Percentiles rank a stretch among this genome's conserved stretches.
Conservation (phyloP, 768 basidiomycete genomes). For the Kwoniella bestiolae region DNA sequence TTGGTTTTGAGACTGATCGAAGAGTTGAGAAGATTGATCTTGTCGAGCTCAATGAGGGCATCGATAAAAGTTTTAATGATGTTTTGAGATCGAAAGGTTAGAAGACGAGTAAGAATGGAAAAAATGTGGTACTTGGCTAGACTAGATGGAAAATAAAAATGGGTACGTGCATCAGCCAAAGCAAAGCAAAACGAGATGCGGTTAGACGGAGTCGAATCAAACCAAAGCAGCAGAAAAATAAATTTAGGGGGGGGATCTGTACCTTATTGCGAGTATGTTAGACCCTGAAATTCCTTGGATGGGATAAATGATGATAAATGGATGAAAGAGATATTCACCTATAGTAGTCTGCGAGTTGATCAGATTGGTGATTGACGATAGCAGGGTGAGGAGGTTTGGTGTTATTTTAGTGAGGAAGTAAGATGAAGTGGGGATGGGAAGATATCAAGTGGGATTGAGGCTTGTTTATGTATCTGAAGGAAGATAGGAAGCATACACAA, state of each 20-base stretch:
- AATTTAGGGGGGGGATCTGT: constrained; percentile 1
- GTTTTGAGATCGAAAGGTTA: constrained; percentile 1
- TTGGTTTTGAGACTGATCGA: constrained; percentile 12
- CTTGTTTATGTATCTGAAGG: constrained; percentile 1
- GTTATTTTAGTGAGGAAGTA: neutral
- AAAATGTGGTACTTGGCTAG: constrained; percentile 4
- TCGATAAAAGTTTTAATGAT: constrained; percentile 20
- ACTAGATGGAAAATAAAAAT: neutral
- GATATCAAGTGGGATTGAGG: neutral
- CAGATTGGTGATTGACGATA: neutral
- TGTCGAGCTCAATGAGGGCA: constrained; percentile 27
- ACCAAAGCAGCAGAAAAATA: neutral
- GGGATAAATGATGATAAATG: constrained; percentile 7
- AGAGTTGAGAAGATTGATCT: constrained; percentile 29
- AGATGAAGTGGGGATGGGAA: neutral
- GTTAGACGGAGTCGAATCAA: neutral
- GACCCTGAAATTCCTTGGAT: constrained; percentile 1
- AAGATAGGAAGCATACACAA: neutral
- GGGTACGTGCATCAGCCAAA: neutral
- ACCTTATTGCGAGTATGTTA: neutral
- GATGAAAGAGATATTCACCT: neutral
- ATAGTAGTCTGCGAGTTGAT: too few species aligned
- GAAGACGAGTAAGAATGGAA: neutral
- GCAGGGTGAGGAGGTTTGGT: neutral
- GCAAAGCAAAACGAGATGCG: too few species aligned